A percentile compares a stretch with the other conserved stretches of the same genome.
These are phyloP conservation scores for Geranium brycei DNA, from an alignment of 345 rosid species.

Conservation along the genomic window DNA sequence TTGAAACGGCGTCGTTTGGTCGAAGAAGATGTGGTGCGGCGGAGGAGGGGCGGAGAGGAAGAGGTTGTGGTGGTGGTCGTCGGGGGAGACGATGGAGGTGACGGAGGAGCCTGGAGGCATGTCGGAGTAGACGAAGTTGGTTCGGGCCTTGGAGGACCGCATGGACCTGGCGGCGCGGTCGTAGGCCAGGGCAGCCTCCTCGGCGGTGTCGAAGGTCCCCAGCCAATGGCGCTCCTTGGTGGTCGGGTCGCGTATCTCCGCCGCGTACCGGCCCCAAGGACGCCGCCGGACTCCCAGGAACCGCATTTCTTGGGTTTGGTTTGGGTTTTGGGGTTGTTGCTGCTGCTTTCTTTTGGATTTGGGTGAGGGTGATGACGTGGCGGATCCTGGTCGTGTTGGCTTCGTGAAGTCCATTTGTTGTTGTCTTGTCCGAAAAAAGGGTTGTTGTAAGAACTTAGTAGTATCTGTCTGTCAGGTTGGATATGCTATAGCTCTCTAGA, in stretches of 20 bases:
- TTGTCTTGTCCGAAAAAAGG: not conserved
- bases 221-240: conserved; percentile 93
- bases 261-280: conserved; percentile 95
- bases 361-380: conserved; percentile 34
- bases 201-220: conserved; percentile 81
- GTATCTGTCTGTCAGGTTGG: not conserved
- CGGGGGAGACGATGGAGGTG: conserved; percentile 78
- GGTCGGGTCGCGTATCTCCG: conserved; percentile 86
- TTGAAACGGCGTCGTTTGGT: conserved; percentile 12
- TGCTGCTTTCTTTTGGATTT: conserved; percentile 48
- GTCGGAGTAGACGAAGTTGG: conserved; percentile 85
- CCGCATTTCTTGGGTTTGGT: conserved; percentile 22
- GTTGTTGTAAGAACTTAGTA: no score
- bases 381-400: conserved; percentile 3
- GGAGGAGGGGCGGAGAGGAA: conserved; percentile 15
- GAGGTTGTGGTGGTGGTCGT: conserved; percentile 46
- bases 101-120: conserved; percentile 77
- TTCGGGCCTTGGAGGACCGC: conserved; percentile 73
- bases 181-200: conserved; percentile 84
- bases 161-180: conserved; percentile 87
- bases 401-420: conserved; percentile 25
- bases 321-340: conserved; percentile 6
- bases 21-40: conserved; percentile 6
- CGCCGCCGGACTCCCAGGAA: conserved; percentile 86
- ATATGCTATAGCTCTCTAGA: not conserved